A percentile compares a stretch with the other conserved stretches of the same genome.
Conservation (phyloP, 2,329 filamentous ascomycete genomes). For the Zasmidium angulare region DNA sequence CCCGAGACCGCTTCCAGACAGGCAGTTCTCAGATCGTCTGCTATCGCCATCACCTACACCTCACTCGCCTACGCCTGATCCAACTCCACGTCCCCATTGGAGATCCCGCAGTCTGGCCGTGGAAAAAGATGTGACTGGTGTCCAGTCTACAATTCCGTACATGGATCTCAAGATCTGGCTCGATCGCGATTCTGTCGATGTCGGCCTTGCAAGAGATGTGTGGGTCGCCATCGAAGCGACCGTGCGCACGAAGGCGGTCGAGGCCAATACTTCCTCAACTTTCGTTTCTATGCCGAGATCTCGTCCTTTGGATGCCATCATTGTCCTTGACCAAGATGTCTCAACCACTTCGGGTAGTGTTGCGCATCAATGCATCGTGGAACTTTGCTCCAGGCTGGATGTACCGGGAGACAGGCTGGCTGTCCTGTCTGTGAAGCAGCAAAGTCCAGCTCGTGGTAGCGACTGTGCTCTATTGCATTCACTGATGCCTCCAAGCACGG, state of each 20-base stretch:
- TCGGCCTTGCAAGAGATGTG: conserved; percentile 22
- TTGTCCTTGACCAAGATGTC: conserved; percentile 8
- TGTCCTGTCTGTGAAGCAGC: conserved; percentile 8
- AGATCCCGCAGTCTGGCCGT: not conserved
- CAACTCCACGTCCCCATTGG: conserved; percentile 20
- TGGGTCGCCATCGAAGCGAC: conserved; percentile 34
- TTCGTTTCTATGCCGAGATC: not conserved
- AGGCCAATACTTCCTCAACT: not conserved
- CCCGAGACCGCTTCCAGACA: conserved; percentile 1
- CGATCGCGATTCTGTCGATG: conserved; percentile 28
- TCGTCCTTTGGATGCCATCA: conserved; percentile 15
- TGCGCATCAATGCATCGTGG: conserved; percentile 17
- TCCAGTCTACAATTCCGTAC: conserved; percentile 23
- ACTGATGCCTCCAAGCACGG: conserved; percentile 12
- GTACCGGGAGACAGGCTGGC: conserved; percentile 15
- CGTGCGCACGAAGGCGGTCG: conserved; percentile 22
- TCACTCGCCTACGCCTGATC: conserved; percentile 15
- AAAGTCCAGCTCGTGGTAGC: conserved; percentile 6
- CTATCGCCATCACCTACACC: conserved; percentile 13
- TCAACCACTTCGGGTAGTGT: not conserved
- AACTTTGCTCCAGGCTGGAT: conserved; percentile 17
- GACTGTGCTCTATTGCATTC: conserved; percentile 17
- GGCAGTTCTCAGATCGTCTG: conserved; percentile 10
- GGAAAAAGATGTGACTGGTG: not conserved
- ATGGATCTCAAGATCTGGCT: conserved; percentile 26